Evolutionary conservation across 73 alveolate genomes (phyloP), one percentile per base, ranked within the genome.

Genomic region (Urostyla sp.): DNA sequence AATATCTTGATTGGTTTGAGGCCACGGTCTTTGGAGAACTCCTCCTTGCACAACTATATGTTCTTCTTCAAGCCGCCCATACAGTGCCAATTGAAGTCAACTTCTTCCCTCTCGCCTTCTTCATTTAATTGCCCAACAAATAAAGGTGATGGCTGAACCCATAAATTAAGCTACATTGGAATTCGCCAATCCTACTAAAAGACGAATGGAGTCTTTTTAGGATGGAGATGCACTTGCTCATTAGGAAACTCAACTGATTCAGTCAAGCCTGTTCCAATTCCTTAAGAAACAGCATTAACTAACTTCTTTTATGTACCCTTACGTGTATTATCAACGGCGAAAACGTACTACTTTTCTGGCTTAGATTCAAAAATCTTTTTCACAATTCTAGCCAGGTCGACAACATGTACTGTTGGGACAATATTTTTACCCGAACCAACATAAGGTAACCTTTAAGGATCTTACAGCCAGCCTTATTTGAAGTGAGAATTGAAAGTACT

Each of bases 351-450:
- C 61, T 86, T 80, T 49, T 96, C 98, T 28, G 99, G 99, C 77
- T 83, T 87, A 32, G 96, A 81, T 86, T 95, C 98, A 18, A 85
- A 67, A 26, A 96, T 93, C 79, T 90, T 90, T 27, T 92, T 89
- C 48, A 94, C 81, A 34, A 95, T 78, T 77, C 93, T 89, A 30
- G 97, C 98, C 57, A 95, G 78, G 79, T 97, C 99, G 38, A 81
- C 79, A 35, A 97, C 93, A 87, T 97, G 99, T 18, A 97, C 93
- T 3, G 99, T 97, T 0, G 99, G 99, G 10, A 97, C 78, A 16
- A 85, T 78, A 80, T 96, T 96, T 59, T 89, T 87, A 24, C 99
- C 99, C 10, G 59, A 81, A 16, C 97, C 98, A 23, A 89, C 87
- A 57, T 45, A 74, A 16, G 92, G 94, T 18, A 87, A 78, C 16